Evolutionary conservation across 257 asterid species (phyloP).

Genomic region (Lycium barbarum): DNA sequence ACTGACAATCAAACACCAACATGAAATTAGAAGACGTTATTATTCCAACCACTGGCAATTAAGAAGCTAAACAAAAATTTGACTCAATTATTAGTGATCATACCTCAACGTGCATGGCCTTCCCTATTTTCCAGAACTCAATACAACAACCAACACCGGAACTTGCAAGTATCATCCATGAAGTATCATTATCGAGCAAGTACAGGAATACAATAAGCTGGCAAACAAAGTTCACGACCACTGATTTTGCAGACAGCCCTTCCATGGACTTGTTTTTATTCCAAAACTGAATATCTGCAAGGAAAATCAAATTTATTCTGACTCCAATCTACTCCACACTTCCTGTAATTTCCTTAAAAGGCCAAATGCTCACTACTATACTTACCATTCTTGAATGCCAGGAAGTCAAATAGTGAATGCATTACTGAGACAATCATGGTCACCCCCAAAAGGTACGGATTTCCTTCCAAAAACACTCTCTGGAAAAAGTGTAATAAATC

Average conservation of each 20-base stretch:
- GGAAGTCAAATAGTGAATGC: constrained; percentile 90
- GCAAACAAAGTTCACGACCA: constrained; percentile 85
- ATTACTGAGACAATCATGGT: constrained; percentile 89
- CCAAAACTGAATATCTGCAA: constrained; percentile 97
- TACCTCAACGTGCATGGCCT: constrained; percentile 99
- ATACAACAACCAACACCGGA: constrained; percentile 98
- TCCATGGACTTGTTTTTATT: constrained; percentile 99
- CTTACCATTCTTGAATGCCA: constrained; percentile 97
- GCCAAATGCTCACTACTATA: constrained; percentile 16
- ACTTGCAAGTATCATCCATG: constrained; percentile 99
- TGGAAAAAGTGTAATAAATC: constrained; percentile 52
- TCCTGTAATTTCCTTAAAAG: not conserved
- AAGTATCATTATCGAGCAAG: constrained; percentile 95
- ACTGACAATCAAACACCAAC: not conserved
- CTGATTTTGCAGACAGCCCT: constrained; percentile 95
- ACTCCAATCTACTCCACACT: constrained; percentile 13
- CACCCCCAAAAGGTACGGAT: constrained; percentile 83
- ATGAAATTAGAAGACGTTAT: constrained; percentile 11
- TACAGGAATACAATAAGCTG: constrained; percentile 93
- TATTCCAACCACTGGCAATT: not conserved
- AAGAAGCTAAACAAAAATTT: constrained; percentile 2
- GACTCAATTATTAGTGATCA: constrained; percentile 25
- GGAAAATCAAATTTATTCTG: not conserved
- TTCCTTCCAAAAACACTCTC: constrained; percentile 98
- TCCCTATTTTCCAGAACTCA: constrained; percentile 99